A percentile compares a stretch with the other conserved stretches of the same genome.
Conservation (phyloP, 2,329 filamentous ascomycete species). For the Plectosphaerella plurivora region DNA sequence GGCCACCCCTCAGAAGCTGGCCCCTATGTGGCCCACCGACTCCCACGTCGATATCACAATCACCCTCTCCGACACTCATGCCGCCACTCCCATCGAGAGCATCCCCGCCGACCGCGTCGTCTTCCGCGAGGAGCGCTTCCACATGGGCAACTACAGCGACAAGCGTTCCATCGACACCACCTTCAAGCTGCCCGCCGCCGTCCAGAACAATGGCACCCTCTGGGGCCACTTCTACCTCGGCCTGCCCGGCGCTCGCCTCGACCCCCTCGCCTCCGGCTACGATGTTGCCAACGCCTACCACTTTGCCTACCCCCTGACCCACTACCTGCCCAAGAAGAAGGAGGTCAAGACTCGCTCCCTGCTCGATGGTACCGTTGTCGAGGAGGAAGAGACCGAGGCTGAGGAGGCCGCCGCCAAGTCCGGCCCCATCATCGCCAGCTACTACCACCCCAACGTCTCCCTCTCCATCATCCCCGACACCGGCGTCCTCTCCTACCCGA, state of each 20-base stretch:
- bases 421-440: constrained; percentile 72
- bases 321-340: constrained; percentile 91
- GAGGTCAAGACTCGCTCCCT: constrained; percentile 82
- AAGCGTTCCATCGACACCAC: constrained; percentile 71
- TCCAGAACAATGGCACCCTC: constrained; percentile 88
- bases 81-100: constrained; percentile 62
- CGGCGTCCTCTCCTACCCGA: constrained; percentile 63
- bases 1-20: constrained; percentile 63
- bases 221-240: constrained; percentile 93
- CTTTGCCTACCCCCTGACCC: constrained; percentile 80
- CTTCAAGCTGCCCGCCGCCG: constrained; percentile 71
- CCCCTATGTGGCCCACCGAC: constrained; percentile 83
- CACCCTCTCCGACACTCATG: constrained; percentile 74
- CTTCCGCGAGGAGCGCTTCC: constrained; percentile 75
- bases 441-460: constrained; percentile 94
- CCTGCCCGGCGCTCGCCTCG: constrained; percentile 68
- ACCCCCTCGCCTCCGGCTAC: constrained; percentile 69
- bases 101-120: constrained; percentile 66
- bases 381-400: constrained; percentile 43
- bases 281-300: constrained; percentile 74
- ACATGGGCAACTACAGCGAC: constrained; percentile 74
- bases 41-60: constrained; percentile 77
- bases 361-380: constrained; percentile 48
- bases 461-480: constrained; percentile 80
- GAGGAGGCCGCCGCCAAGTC: constrained; percentile 46